Conservation (phyloP, 2,329 filamentous ascomycete genomes). For the Colletotrichum destructivum region DNA sequence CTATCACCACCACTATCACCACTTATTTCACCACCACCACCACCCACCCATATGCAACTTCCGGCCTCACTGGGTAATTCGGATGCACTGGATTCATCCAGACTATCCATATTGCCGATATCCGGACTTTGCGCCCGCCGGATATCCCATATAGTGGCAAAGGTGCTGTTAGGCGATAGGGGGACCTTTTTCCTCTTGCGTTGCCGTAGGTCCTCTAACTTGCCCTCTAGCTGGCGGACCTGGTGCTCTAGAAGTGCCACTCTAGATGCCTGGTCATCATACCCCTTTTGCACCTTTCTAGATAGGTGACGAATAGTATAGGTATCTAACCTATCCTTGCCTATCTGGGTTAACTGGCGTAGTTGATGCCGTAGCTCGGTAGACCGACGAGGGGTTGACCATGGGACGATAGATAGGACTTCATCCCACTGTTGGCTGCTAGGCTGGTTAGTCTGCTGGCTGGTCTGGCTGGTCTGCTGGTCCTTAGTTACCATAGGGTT, state of each 20-base stretch:
- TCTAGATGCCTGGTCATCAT: not conserved
- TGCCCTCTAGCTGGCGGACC: no score
- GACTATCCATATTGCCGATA: no score
- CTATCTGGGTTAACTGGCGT: not conserved
- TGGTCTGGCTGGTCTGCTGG: not conserved
- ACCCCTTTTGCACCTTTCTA: not conserved
- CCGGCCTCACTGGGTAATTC: no score
- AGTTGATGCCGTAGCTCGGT: not conserved
- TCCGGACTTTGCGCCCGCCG: no score
- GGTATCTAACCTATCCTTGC: not conserved
- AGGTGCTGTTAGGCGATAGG: not conserved
- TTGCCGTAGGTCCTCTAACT: not conserved
- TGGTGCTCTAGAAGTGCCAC: not conserved
- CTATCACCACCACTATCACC: no score
- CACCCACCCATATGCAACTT: no score
- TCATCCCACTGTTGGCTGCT: not conserved
- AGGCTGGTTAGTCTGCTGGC: not conserved
- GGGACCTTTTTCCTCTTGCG: not conserved
- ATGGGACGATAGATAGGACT: not conserved
- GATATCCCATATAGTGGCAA: not conserved
- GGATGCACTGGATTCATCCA: no score
- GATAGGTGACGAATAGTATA: not conserved
- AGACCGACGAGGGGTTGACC: no score
- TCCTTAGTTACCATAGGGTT: not conserved
- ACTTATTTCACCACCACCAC: no score